Base-by-base conservation (phyloP, 2,329 filamentous ascomycete species). In the Fusarium pininemorale region DNA sequence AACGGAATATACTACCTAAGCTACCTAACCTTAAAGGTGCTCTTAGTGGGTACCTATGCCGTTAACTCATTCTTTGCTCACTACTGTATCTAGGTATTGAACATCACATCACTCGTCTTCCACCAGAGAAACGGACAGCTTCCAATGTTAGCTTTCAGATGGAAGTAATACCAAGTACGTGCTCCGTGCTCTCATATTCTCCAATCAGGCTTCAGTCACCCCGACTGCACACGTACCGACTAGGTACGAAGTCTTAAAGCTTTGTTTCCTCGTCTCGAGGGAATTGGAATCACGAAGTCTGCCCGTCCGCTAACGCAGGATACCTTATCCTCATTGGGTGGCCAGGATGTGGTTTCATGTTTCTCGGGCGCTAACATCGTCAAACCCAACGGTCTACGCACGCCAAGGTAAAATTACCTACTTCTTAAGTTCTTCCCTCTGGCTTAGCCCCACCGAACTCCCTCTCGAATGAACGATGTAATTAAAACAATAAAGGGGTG, bases 311-410 rank as follows among this genome's bases (percentile, higher is more conserved):
- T 16, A 32, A 37, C 13, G 8, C 10, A 32, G 13, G 14, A 26
- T 41, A 60, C 55, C 66, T 66, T 14, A 20, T 59, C 24, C 30
- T 48, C 41, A 63, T 73, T 66, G 60, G 63, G 48, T 72, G 45
- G 54, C 66, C 42, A 38, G 42, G 32, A 35, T 56, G 16, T 72
- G 51, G 77, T 78, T 78, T 78, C 77, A 79, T 69, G 75, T 77
- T 78, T 78, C 70, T 73, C 74, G 51, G 67, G 67, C 67, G 60
- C 77, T 78, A 78, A 78, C 69, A 70, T 74, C 63, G 64, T 73
- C 69, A 75, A 66, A 74, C 64, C 63, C 58, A 65, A 75, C 69
- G 73, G 73, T 55, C 61, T 65, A 54, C 73, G 69, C 73, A 72
- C 72, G 50, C 76, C 66, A 74, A 67, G 66, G 58, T 65, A 66